These are phyloP conservation scores for Globisporangium cylindrosporum DNA, from an alignment of 352 stramenopile species.

Conservation along the genomic window DNA sequence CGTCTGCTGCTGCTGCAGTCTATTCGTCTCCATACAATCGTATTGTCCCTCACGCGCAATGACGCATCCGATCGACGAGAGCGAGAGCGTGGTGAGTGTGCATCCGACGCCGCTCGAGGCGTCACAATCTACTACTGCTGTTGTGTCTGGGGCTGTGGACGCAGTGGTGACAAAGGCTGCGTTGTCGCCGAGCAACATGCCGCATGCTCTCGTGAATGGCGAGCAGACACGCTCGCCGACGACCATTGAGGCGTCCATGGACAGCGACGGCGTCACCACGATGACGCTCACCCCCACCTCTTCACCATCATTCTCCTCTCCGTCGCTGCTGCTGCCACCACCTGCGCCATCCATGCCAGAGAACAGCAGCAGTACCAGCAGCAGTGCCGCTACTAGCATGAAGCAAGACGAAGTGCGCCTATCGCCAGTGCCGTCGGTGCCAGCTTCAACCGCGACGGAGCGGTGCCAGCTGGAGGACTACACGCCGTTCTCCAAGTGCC, in stretches of 20 bases:
- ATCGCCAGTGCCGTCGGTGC: constrained; percentile 2
- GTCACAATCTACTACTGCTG: background rate
- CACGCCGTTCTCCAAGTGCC: constrained; percentile 83
- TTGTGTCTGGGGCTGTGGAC: background rate
- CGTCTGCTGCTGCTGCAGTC: background rate
- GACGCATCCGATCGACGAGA: constrained; percentile 5
- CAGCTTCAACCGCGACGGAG: constrained; percentile 22
- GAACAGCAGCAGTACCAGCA: background rate
- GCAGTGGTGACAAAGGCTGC: background rate
- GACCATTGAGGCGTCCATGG: constrained; percentile 8
- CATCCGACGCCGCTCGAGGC: constrained; percentile 6
- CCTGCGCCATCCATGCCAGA: background rate
- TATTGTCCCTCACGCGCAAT: background rate
- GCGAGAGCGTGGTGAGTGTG: constrained; percentile 8
- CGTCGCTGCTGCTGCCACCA: background rate
- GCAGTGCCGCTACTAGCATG: background rate
- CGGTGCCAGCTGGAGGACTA: constrained; percentile 88
- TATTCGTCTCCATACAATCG: background rate
- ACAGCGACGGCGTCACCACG: constrained; percentile 7
- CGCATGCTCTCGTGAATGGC: background rate
- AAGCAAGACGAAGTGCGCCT: constrained; percentile 58
- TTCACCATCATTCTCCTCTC: background rate
- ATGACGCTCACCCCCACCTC: background rate
- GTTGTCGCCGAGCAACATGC: background rate
- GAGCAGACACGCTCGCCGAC: constrained; percentile 10